Evolutionary conservation across 139 green algal genomes (phyloP).

Genomic region (Bryopsis sp.): DNA sequence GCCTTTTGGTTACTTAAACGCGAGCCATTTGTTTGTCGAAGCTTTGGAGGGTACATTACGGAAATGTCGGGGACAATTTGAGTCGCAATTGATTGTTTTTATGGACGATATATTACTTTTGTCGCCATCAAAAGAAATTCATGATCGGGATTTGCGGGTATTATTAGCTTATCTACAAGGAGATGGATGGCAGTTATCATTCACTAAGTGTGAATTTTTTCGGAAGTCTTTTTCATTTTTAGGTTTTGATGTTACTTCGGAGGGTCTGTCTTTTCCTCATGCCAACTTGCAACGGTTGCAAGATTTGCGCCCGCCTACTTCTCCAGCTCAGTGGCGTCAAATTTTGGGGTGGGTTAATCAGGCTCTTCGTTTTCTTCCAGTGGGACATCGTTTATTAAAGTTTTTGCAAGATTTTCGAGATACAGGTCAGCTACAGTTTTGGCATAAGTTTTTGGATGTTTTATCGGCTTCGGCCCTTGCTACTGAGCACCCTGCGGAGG

Average conservation of each 20-base stretch:
- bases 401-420: neutral
- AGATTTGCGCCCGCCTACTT: neutral
- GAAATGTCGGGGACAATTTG: neutral
- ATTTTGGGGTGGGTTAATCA: slow-evolving; percentile 10
- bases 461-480: neutral
- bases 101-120: slow-evolving; percentile 13
- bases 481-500: neutral
- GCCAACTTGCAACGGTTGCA: neutral
- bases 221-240: neutral
- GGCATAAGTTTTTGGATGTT: neutral
- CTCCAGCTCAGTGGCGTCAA: neutral
- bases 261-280: neutral
- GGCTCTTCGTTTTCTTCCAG: neutral
- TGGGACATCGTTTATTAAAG: neutral
- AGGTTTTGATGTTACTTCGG: neutral
- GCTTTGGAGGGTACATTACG: slow-evolving; percentile 6
- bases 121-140: neutral
- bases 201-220: neutral
- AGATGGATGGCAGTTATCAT: neutral
- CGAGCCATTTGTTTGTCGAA: neutral
- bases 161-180: neutral
- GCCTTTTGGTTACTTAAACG: slow-evolving; percentile 16
- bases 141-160: neutral
- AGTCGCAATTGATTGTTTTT: neutral
- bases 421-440: neutral